Evolutionary conservation across 1,284 basidiomycete genomes (phyloP), one percentile per base, ranked within the genome.

Genomic region (Cystobasidium slooffiae): DNA sequence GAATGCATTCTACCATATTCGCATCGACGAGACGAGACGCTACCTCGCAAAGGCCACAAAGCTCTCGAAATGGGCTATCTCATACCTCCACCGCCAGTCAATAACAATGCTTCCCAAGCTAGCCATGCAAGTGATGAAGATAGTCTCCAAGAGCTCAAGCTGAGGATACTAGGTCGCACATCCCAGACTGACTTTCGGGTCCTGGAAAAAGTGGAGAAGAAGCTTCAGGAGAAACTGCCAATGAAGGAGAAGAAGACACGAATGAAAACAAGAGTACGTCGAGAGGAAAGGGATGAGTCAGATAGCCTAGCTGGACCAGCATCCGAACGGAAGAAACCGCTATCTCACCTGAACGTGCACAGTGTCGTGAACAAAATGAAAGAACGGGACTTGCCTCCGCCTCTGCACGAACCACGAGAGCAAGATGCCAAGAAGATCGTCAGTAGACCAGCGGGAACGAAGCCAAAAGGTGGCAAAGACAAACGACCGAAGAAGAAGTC

Each of bases 21-120:
- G 1, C 59, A 49, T 22, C 20, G n/a, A 20, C 61, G 22, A 18
- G 14, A 59, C 5, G 58, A 53, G 6, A 37, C 55, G 14, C 39
- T 44, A 10, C n/a, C 41, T 22, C 39, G 69, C 5, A 24, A 44
- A 37, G 61, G 69, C 9, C 58, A 55, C 22, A 43, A 43, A 18
- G 6, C 59, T 7, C 43, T 63, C 20, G 22, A 64, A 37, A 51
- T 64, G 44, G 61, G 58, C 1, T 72, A 72, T 53, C 44, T 72
- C 22, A 39, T 72, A 2, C 59, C 69, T 4, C 22, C 69, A 22
- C 61, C 69, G n/a, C 41, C 44, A 5, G 8, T 1, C 41, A 37
- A 7, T 9, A 41, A 43, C 16, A 52, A 6, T 22, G 14, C 5
- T 8, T 9, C 18, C n/a, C 16, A 53, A 6, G 37, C 12, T 53